These are phyloP conservation scores for Rhizophora apiculata DNA, from an alignment of 345 rosid genomes.

Conservation along the genomic window DNA sequence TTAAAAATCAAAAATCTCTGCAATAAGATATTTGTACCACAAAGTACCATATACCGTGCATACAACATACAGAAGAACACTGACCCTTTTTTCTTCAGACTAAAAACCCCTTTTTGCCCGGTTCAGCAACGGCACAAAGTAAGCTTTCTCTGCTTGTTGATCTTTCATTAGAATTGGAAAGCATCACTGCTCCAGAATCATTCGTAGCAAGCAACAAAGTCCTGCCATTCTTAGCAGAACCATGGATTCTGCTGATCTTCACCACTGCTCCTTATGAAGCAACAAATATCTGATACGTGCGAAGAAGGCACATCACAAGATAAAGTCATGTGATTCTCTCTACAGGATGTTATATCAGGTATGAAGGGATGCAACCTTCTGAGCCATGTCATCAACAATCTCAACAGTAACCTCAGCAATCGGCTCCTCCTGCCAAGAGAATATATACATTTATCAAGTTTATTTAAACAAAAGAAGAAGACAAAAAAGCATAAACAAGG, in stretches of 20 bases:
- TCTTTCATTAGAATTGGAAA: neutral
- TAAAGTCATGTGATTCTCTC: constrained; percentile 1
- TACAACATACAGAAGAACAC: no score
- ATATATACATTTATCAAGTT: neutral
- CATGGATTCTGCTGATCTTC: no score
- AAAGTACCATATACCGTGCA: neutral
- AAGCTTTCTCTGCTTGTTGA: neutral
- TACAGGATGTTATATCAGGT: constrained; percentile 27
- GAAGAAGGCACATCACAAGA: neutral
- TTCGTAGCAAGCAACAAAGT: neutral
- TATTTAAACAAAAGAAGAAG: neutral
- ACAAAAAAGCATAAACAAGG: no score
- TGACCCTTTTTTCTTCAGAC: neutral
- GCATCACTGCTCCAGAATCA: neutral
- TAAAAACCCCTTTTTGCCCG: neutral
- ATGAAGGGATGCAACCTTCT: constrained; percentile 49
- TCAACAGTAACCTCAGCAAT: constrained; percentile 49
- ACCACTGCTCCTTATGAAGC: no score
- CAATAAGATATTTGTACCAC: neutral
- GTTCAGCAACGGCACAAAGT: neutral
- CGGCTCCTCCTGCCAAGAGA: constrained; percentile 41
- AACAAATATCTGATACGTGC: no score
- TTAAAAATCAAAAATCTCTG: neutral
- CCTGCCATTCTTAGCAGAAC: neutral
- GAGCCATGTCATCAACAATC: constrained; percentile 44